phyloP scores from a whole-genome alignment of 805 yeast genomes.

The Lachancea mirantina region DNA sequence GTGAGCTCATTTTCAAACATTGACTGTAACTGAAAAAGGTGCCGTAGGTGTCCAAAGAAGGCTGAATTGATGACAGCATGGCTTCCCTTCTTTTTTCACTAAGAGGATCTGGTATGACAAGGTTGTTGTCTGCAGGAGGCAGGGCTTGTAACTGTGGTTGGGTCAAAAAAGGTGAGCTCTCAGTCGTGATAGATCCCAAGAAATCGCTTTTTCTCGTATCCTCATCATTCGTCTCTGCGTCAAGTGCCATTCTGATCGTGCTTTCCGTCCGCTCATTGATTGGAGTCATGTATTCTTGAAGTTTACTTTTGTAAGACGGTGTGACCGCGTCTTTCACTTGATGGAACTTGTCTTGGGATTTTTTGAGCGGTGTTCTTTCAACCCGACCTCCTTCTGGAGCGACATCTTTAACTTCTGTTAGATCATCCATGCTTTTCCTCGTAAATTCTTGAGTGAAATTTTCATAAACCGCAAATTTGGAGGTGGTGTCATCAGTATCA shows the following conservation, averaged over 20 bases:
- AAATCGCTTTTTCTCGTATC: conserved; percentile 10
- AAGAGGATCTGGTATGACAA: conserved; percentile 37
- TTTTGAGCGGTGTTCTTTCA: conserved; percentile 6
- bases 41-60: conserved; percentile 30
- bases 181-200: conserved; percentile 9
- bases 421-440: conserved; percentile 28
- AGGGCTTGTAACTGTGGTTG: conserved; percentile 17
- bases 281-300: conserved; percentile 24
- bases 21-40: conserved; percentile 30
- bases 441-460: conserved; percentile 35
- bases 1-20: conserved; percentile 31
- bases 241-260: conserved; percentile 4
- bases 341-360: conserved; percentile 4
- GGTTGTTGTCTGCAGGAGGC: not conserved
- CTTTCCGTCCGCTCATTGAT: conserved; percentile 24
- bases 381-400: not conserved
- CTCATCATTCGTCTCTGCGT: conserved; percentile 15
- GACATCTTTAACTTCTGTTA: conserved; percentile 30
- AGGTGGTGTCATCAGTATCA: conserved; percentile 22
- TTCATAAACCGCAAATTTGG: conserved; percentile 22
- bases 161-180: conserved; percentile 28
- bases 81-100: conserved; percentile 35
- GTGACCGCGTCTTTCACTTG: conserved; percentile 5
- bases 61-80: conserved; percentile 34
- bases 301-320: conserved; percentile 10